Conservation (phyloP, 306 rosid species). For the Clitoria ternatea region DNA sequence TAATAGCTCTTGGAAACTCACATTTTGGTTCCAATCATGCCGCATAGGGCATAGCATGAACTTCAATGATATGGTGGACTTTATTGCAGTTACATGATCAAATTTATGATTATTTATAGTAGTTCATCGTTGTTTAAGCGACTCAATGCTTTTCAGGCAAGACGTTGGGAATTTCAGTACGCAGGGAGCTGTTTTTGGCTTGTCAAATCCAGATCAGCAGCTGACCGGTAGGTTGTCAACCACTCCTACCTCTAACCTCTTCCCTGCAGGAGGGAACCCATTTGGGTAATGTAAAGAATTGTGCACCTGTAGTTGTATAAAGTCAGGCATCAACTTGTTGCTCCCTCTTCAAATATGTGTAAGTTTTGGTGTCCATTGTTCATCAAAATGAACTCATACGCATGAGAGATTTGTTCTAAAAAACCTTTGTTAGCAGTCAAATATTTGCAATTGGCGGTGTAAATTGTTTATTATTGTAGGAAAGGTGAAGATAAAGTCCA, state of each 20-base stretch:
- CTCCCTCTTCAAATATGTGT: constrained; percentile 46
- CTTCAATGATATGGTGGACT: not conserved
- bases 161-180: constrained; percentile 43
- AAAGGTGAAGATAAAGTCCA: constrained; percentile 25
- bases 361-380: constrained; percentile 39
- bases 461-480: constrained; percentile 39
- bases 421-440: constrained; percentile 26
- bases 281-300: constrained; percentile 49
- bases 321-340: constrained; percentile 45
- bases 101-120: constrained; percentile 15
- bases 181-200: constrained; percentile 50
- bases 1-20: not conserved
- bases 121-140: constrained; percentile 3
- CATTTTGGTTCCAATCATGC: constrained; percentile 10
- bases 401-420: constrained; percentile 30
- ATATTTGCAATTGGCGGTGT: constrained; percentile 33
- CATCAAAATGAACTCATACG: constrained; percentile 8
- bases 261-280: constrained; percentile 72
- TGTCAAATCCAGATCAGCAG: constrained; percentile 60
- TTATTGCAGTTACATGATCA: not conserved
- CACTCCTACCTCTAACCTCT: constrained; percentile 51
- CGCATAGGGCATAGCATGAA: not conserved
- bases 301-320: constrained; percentile 18
- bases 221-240: constrained; percentile 42
- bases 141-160: constrained; percentile 44